Evolutionary conservation across 352 stramenopile genomes (phyloP), one percentile per base, ranked within the genome.

Genomic region (Globisporangium nodosum): DNA sequence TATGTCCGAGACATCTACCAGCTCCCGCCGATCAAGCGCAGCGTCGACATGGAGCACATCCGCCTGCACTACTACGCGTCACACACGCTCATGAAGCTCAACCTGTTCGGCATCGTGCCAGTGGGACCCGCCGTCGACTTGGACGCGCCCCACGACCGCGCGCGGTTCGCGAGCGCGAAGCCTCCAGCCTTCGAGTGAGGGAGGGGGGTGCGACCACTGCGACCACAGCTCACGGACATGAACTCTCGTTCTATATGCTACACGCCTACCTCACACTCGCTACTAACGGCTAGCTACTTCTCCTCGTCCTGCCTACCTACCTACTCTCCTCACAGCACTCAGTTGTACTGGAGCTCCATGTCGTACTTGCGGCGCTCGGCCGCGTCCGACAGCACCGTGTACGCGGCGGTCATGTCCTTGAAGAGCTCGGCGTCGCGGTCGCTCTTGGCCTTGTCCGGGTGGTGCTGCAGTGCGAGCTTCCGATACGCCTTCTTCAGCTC

Each of bases 31-130:
- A 79, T 99, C 51, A 69, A 78, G 46, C 80, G 84, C 47, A 89
- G 88, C n/a, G 80, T 98, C 35, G 87, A 98, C 69, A 98, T 99
- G 85, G 73, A 97, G 49, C 94, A 99, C 64, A 98, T 99, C 73
- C 98, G 98, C 75, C 71, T 87, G 27, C 95, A 99, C 76, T 99
- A 99, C 76, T 99, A 96, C 69, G 89, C 79, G 27, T 97, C 84
- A n/a, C 95, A 99, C 74, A 91, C 89, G 39, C 75, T 46, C 40
- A 20, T 46, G 40, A 46, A 90, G 50, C 78, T 98, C 24, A 99
- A 99, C 76, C 64, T 80, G 40, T 98, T 88, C 53, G 91, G 88
- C 47, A 97, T 99, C 65, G 76, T 99, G 47, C 93, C 96, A 0
- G 75, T 76, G 51, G 91, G 94, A 18, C 75, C 78, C 1, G 70